Evolutionary conservation across 306 rosid genomes (phyloP), one percentile per base, ranked within the genome.

Genomic region (Rosa rugosa): DNA sequence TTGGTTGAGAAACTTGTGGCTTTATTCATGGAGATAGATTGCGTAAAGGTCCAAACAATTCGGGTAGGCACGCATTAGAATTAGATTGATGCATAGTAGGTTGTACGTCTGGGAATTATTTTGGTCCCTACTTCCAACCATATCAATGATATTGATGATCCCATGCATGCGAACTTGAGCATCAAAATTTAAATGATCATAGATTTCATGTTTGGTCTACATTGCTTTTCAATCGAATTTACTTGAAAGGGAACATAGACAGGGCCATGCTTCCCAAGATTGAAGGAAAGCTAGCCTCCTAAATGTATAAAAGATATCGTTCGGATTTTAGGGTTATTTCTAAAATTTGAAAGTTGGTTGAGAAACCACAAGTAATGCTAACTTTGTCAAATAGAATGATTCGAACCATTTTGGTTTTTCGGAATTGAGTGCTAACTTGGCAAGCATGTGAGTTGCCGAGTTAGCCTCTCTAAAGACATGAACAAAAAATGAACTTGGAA

Each of bases 1-100:
- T 87, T 82, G 80, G 82, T 80, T 74, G 45, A 85, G 86, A 86
- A 86, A 85, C 86, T 75, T 25, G 38, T 47, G 60, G 71, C 6
- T 17, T 42, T 69, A 63, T 85, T 56, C 40, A 27, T 63, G 68
- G 76, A 84, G 85, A 50, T 79, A 82, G 85, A 42, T 79, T 70
- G 81, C 75, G 80, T 77, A 80, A 75, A 87, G 67, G 69, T 40
- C 25, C 70, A 83, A 36, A 46, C 73, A 74, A 82, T 78, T 36
- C 59, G 79, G 57, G 60, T 66, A 41, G 69, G 85, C 83, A 81
- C 60, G 77, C 71, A 46, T 54, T 62, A 56, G 31, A n/a, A 8
- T 27, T 31, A 50, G 51, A 51, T 72, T 75, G 11, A 42, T 71
- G 76, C 71, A 66, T 46, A 71, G 23, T 63, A 51, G 75, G 71